Percentiles rank a stretch among this genome's conserved stretches.
Evolutionary conservation across 2,329 filamentous ascomycete species (phyloP).

Genomic region (Botrytis porri): DNA sequence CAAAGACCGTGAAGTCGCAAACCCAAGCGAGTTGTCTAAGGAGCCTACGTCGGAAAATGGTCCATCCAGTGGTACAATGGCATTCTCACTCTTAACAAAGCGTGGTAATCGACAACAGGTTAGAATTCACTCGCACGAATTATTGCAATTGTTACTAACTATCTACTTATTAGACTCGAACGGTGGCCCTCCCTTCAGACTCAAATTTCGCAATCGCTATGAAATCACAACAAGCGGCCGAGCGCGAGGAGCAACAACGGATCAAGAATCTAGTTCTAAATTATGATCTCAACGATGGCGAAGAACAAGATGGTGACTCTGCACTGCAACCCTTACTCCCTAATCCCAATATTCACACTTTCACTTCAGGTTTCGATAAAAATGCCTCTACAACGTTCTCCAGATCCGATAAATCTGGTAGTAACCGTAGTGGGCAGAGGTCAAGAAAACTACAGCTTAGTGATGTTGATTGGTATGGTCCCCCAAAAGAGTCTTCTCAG

Average conservation of each 20-base stretch:
- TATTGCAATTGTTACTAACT: slow-evolving; percentile 21
- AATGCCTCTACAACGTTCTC: slow-evolving; percentile 41
- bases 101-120: slow-evolving; percentile 94
- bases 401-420: slow-evolving; percentile 39
- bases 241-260: slow-evolving; percentile 92
- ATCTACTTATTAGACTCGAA: slow-evolving; percentile 63
- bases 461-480: slow-evolving; percentile 91
- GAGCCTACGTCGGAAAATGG: slow-evolving; percentile 39
- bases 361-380: slow-evolving; percentile 56
- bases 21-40: slow-evolving; percentile 41
- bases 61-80: slow-evolving; percentile 67
- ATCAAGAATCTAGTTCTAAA: slow-evolving; percentile 98
- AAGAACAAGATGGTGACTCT: slow-evolving; percentile 73
- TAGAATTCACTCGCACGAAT: slow-evolving; percentile 25
- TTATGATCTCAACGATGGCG: slow-evolving; percentile 84
- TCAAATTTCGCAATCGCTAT: slow-evolving; percentile 94
- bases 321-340: slow-evolving; percentile 43
- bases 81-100: slow-evolving; percentile 94
- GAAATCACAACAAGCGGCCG: slow-evolving; percentile 91
- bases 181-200: slow-evolving; percentile 84
- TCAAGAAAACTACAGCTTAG: slow-evolving; percentile 89
- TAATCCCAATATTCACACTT: slow-evolving; percentile 52
- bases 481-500: slow-evolving; percentile 28
- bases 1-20: slow-evolving; percentile 59
- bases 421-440: slow-evolving; percentile 65